Conservation (phyloP, 2,329 filamentous ascomycete species). For the Botrytis medusae region DNA sequence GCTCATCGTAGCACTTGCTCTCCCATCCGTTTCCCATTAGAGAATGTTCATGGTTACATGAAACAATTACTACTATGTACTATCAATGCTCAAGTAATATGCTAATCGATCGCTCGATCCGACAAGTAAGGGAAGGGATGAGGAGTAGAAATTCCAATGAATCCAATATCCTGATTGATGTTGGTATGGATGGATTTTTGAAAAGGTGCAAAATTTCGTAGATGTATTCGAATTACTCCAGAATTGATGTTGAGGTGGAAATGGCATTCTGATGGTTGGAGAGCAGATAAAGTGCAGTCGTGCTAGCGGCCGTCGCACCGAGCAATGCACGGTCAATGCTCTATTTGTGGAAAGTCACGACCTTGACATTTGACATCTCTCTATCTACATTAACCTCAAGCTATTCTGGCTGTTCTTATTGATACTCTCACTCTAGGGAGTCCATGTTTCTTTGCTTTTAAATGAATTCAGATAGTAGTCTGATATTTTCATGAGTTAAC, state of each 20-base stretch:
- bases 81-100: background rate
- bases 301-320: background rate
- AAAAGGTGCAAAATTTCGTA: background rate
- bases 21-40: background rate
- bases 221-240: background rate
- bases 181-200: background rate
- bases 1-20: background rate
- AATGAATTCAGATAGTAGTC: background rate
- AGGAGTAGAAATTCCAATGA: background rate
- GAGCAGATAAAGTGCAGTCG: background rate
- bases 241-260: background rate
- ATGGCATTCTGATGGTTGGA: background rate
- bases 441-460: background rate
- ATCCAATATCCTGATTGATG: background rate
- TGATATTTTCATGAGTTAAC: background rate
- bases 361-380: background rate
- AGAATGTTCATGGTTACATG: background rate
- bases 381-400: background rate
- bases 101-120: background rate
- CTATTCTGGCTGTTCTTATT: background rate
- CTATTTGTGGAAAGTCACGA: background rate
- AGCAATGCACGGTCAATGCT: background rate
- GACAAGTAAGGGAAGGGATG: background rate
- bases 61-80: background rate
- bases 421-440: background rate